phyloP scores from a whole-genome alignment of 2,329 filamentous ascomycete species.

The Colletotrichum sidae region DNA sequence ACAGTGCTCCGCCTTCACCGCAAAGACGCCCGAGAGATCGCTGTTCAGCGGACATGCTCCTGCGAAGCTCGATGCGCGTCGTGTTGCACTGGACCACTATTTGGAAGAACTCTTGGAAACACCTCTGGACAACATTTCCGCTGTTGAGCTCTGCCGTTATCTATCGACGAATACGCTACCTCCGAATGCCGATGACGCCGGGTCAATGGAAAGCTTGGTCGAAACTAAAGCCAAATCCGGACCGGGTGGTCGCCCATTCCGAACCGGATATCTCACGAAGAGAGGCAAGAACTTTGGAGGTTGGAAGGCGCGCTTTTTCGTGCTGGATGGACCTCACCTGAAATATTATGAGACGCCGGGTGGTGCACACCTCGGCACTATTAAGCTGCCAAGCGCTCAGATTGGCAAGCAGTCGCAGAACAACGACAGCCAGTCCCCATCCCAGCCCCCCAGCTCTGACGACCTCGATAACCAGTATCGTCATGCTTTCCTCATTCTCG shows the following conservation, averaged over 20 bases:
- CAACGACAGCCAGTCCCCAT: conserved; percentile 70
- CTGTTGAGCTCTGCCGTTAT: conserved; percentile 87
- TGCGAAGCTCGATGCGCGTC: conserved; percentile 89
- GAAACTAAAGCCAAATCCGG: conserved; percentile 59
- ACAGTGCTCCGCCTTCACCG: conserved; percentile 76
- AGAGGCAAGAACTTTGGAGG: conserved; percentile 98
- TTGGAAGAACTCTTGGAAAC: conserved; percentile 88
- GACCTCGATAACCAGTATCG: conserved; percentile 94
- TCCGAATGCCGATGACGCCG: conserved; percentile 69
- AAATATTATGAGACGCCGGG: conserved; percentile 94
- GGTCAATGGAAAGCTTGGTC: conserved; percentile 43
- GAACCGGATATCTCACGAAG: conserved; percentile 94
- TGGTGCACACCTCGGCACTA: conserved; percentile 90
- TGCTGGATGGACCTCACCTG: conserved; percentile 71
- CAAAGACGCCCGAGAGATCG: conserved; percentile 83
- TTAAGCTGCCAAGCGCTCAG: conserved; percentile 90
- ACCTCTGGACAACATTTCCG: conserved; percentile 80
- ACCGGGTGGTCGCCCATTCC: conserved; percentile 75
- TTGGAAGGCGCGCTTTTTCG: conserved; percentile 87
- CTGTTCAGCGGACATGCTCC: conserved; percentile 94
- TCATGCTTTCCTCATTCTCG: conserved; percentile 93
- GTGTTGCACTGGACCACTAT: conserved; percentile 84
- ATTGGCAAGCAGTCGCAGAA: conserved; percentile 91
- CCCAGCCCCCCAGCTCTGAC: conserved; percentile 67
- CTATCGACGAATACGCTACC: conserved; percentile 77